phyloP scores from a whole-genome alignment of 139 green algal genomes.

The Micractinium sp. region DNA sequence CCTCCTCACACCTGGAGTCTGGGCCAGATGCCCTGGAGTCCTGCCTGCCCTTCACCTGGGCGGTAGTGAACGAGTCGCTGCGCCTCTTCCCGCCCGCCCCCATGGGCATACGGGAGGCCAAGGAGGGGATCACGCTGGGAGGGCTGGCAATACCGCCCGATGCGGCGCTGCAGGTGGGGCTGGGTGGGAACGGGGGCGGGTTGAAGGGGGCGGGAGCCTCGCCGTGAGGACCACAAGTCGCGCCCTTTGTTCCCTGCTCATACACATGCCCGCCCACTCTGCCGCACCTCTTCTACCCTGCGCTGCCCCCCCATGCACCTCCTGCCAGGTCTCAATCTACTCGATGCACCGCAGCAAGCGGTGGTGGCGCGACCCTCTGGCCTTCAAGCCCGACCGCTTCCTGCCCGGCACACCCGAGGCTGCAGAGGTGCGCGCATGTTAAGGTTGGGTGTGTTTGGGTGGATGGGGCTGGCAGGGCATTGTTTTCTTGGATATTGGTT shows the following conservation, averaged over 20 bases:
- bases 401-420: not conserved
- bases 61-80: not conserved
- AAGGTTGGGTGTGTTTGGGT: no score
- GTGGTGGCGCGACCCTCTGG: not conserved
- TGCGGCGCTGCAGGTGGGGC: not conserved
- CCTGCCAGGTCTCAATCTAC: slow-evolving; percentile 14
- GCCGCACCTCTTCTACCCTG: not conserved
- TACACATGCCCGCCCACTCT: no score
- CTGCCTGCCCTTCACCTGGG: not conserved
- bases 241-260: no score
- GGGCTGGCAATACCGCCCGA: not conserved
- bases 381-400: slow-evolving; percentile 15
- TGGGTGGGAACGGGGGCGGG: not conserved
- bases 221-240: no score
- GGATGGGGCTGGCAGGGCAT: no score
- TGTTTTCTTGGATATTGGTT: no score
- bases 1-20: not conserved
- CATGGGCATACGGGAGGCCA: not conserved
- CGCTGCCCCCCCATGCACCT: not conserved
- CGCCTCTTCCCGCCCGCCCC: slow-evolving; percentile 9
- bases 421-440: not conserved
- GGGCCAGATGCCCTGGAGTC: not conserved
- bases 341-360: slow-evolving; percentile 7
- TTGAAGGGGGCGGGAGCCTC: not conserved
- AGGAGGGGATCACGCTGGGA: not conserved